Evolutionary conservation across 805 yeast genomes (phyloP).

Genomic region (Saccharomycopsis selenospora): DNA sequence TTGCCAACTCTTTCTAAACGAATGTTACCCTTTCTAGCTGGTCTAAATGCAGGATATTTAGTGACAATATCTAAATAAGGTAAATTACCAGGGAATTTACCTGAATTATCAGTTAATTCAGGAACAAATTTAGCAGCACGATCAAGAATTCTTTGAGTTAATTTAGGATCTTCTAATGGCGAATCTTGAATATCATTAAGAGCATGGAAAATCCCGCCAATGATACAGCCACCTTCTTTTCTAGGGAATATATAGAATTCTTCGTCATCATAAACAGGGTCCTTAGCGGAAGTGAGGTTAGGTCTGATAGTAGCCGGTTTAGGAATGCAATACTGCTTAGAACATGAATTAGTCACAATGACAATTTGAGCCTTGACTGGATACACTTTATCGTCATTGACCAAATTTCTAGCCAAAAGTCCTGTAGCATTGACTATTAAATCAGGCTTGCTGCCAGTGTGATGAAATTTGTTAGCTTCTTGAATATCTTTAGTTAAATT

Average conservation of each 20-base stretch:
- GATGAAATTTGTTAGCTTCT: slow-evolving; percentile 42
- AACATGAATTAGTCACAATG: slow-evolving; percentile 39
- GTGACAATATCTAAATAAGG: slow-evolving; percentile 39
- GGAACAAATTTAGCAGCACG: slow-evolving; percentile 34
- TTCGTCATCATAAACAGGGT: slow-evolving; percentile 35
- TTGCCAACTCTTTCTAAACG: slow-evolving; percentile 39
- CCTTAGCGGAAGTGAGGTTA: slow-evolving; percentile 25
- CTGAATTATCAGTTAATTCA: slow-evolving; percentile 28
- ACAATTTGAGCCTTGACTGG: slow-evolving; percentile 59
- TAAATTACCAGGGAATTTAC: slow-evolving; percentile 26
- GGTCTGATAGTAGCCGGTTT: slow-evolving; percentile 22
- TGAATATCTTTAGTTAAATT: slow-evolving; percentile 35
- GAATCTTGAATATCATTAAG: slow-evolving; percentile 28
- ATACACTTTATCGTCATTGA: slow-evolving; percentile 36
- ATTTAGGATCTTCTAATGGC: slow-evolving; percentile 33
- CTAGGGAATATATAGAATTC: slow-evolving; percentile 58
- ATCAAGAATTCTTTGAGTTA: slow-evolving; percentile 40
- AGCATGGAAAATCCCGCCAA: slow-evolving; percentile 45
- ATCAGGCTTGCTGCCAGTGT: slow-evolving; percentile 36
- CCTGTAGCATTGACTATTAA: slow-evolving; percentile 56
- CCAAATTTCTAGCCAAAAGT: slow-evolving; percentile 37
- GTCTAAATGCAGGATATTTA: slow-evolving; percentile 59
- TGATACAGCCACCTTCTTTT: slow-evolving; percentile 63
- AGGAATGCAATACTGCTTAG: slow-evolving; percentile 31
- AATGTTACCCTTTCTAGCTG: slow-evolving; percentile 55